phyloP scores from a whole-genome alignment of 2,329 filamentous ascomycete species.

The Curvularia verruculosa region DNA sequence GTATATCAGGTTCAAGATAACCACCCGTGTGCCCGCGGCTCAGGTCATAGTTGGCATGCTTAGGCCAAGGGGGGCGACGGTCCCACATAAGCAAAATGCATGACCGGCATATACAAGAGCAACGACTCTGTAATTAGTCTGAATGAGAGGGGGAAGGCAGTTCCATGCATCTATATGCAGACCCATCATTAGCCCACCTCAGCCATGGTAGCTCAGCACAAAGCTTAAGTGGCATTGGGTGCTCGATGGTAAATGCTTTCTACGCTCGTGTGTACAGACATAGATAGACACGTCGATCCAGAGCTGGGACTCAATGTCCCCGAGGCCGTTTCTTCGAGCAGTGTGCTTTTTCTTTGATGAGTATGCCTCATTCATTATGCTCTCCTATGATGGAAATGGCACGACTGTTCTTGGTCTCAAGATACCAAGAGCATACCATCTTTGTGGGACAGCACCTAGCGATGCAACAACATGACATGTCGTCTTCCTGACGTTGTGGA shows the following conservation, averaged over 20 bases:
- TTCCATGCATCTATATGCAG: slow-evolving; percentile 14
- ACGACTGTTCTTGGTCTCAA: neutral
- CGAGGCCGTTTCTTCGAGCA: neutral
- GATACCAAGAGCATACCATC: slow-evolving; percentile 1
- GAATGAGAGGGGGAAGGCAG: slow-evolving; percentile 20
- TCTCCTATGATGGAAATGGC: slow-evolving; percentile 5
- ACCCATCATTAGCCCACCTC: slow-evolving; percentile 11
- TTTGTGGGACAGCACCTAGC: slow-evolving; percentile 4
- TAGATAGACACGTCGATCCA: slow-evolving; percentile 9
- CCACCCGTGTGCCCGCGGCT: slow-evolving; percentile 19
- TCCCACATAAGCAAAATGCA: slow-evolving; percentile 26
- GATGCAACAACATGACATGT: slow-evolving; percentile 5
- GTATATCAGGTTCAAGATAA: slow-evolving; percentile 32
- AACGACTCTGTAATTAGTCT: slow-evolving; percentile 20
- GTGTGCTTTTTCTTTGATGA: slow-evolving; percentile 3
- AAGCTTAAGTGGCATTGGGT: slow-evolving; percentile 23
- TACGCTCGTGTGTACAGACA: slow-evolving; percentile 1
- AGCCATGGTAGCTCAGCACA: slow-evolving; percentile 11
- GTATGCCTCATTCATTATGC: slow-evolving; percentile 8
- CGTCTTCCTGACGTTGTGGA: slow-evolving; percentile 20
- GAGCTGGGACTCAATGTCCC: neutral
- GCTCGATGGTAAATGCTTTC: slow-evolving; percentile 15
- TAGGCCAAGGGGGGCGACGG: slow-evolving; percentile 21
- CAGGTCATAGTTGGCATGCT: slow-evolving; percentile 25
- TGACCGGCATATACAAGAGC: slow-evolving; percentile 27